Conservation (phyloP, 352 stramenopile genomes). For the Phytophthora crassamura region DNA sequence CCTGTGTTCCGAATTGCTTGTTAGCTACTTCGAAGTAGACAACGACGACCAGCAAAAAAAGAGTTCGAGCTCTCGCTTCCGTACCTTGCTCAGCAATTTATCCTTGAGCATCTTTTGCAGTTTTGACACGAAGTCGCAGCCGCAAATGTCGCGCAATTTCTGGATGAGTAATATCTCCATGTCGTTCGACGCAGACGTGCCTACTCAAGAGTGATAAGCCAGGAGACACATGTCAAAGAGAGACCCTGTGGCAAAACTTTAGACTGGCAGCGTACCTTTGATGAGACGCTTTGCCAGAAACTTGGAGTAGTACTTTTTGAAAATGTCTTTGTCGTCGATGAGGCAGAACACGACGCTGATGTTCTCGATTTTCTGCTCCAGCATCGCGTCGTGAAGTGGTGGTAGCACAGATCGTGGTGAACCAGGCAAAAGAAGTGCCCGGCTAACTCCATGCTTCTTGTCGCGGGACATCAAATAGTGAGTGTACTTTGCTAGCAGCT, state of each 20-base stretch:
- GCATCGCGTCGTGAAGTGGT: constrained; percentile 49
- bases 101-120: constrained; percentile 91
- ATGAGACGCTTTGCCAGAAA: constrained; percentile 86
- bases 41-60: neutral
- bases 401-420: constrained; percentile 29
- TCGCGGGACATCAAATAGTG: constrained; percentile 88
- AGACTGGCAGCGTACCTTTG: constrained; percentile 55
- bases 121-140: constrained; percentile 89
- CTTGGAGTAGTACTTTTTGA: constrained; percentile 91
- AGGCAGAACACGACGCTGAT: constrained; percentile 87
- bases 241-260: neutral
- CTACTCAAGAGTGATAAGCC: constrained; percentile 19
- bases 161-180: constrained; percentile 83
- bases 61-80: neutral
- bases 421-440: constrained; percentile 29
- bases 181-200: constrained; percentile 75
- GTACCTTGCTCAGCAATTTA: constrained; percentile 85
- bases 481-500: constrained; percentile 85
- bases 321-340: constrained; percentile 91
- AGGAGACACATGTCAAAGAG: neutral
- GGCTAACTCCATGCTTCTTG: constrained; percentile 40
- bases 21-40: constrained; percentile 13
- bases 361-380: constrained; percentile 85
- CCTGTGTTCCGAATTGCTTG: constrained; percentile 38
- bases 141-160: constrained; percentile 87